Base-by-base conservation (phyloP, 306 rosid species). In the Dicorynia guianensis region DNA sequence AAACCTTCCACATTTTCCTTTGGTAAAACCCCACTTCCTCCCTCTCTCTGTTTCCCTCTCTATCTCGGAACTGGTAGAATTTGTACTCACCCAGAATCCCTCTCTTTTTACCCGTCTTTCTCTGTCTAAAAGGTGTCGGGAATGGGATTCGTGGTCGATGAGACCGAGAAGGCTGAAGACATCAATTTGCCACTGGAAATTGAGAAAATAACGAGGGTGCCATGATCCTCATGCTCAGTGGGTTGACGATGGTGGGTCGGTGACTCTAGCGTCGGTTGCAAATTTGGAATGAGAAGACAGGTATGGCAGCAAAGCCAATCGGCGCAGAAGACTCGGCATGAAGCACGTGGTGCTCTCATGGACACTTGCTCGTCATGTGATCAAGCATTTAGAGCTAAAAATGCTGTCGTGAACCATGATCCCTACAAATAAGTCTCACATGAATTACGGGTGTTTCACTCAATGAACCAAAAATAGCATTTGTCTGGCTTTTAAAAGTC, bases 1-100 rank as follows among this genome's bases (percentile, higher is more conserved):
- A 77, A 54, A 89, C 77, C 84, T 87, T 95, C 92, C 90, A 78
- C 98, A 92, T 84, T 77, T n/a, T 54, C 20, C 10, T 15, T 0
- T 34, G 56, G 2, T 11, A 11, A 1, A 12, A 1, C 30, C 30
- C 30, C 30, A 25, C 30, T 25, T n/a, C n/a, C n/a, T n/a, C n/a
- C n/a, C 30, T 25, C 30, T 25, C 30, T 25, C 30, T 5, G 13
- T 58, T 18, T 34, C 66, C 15, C 33, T 19, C 47, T 13, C 40
- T n/a, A 20, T 39, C 17, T 80, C 15, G 71, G 50, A 52, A 66
- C 38, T 56, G 33, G 49, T 52, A 35, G 39, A 36, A 44, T 63
- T 25, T 25, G 30, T 25, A 68, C 72, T 47, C 12, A 14, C 82
- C 54, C 4, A 3, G 64, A 38, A 8, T 33, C 42, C 9, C 38